These are phyloP conservation scores for Paracorniculantispora psalliotae DNA, from an alignment of 2,329 filamentous ascomycete species.

Conservation along the genomic window DNA sequence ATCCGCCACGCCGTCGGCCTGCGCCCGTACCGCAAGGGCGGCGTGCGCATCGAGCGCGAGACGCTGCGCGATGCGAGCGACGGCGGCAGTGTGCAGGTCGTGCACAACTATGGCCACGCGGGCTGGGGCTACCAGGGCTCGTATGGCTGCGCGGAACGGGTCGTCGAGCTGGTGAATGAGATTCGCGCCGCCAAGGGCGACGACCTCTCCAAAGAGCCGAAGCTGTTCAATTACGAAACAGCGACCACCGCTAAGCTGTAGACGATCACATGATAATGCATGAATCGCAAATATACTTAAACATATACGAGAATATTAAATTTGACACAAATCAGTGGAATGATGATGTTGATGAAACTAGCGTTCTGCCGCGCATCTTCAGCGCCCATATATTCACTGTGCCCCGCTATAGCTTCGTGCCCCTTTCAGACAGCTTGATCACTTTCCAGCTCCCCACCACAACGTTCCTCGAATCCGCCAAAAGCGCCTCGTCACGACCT, in stretches of 20 bases:
- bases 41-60: constrained; percentile 66
- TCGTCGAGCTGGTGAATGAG: constrained; percentile 62
- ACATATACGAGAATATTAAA: no score
- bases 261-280: background rate
- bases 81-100: constrained; percentile 37
- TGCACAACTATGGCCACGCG: constrained; percentile 77
- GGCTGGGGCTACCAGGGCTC: constrained; percentile 70
- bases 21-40: constrained; percentile 67
- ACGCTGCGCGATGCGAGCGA: constrained; percentile 46
- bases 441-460: constrained; percentile 6
- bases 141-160: constrained; percentile 66
- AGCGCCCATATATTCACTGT: background rate
- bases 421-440: constrained; percentile 12
- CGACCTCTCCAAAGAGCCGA: constrained; percentile 24
- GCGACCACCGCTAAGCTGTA: constrained; percentile 3
- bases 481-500: background rate
- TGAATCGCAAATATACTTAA: no score
- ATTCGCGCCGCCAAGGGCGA: constrained; percentile 36
- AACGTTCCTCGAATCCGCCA: background rate
- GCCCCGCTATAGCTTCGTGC: constrained; percentile 5
- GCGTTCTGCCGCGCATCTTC: background rate
- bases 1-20: constrained; percentile 79
- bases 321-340: no score
- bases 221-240: constrained; percentile 22
- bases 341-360: background rate